Conservation (phyloP, 257 asterid genomes). For the Solanum sejunctum region DNA sequence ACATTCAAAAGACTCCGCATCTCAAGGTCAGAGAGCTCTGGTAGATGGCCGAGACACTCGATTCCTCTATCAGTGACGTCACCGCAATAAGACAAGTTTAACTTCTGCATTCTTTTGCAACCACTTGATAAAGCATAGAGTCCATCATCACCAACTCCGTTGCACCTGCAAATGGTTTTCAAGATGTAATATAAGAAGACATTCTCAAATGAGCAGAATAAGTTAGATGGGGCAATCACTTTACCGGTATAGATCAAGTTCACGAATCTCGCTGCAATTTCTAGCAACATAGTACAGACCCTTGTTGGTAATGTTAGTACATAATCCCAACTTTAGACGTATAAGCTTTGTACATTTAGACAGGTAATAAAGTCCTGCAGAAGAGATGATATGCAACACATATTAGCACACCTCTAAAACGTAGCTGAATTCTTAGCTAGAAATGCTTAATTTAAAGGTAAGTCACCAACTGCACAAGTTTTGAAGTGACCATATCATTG, state of each 20-base stretch:
- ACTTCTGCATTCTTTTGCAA: conserved; percentile 44
- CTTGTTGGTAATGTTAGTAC: conserved; percentile 45
- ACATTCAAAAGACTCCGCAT: conserved; percentile 37
- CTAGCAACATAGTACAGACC: conserved; percentile 48
- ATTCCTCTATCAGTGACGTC: conserved; percentile 44
- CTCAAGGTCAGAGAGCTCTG: conserved; percentile 39
- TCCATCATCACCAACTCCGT: conserved; percentile 48
- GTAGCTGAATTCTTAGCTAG: background rate
- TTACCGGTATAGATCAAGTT: conserved; percentile 72
- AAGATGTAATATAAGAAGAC: background rate
- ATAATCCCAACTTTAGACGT: conserved; percentile 58
- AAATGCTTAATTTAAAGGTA: background rate
- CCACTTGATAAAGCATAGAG: conserved; percentile 43
- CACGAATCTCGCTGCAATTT: conserved; percentile 34
- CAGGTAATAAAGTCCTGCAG: conserved; percentile 46
- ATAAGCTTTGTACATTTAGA: conserved; percentile 44
- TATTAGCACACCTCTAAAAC: background rate
- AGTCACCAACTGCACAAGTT: background rate
- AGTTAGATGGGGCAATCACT: background rate
- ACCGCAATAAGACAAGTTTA: conserved; percentile 51
- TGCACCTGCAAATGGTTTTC: conserved; percentile 33
- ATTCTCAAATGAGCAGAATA: background rate
- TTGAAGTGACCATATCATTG: background rate
- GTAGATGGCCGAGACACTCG: conserved; percentile 27
- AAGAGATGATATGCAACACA: background rate